Percentiles rank a stretch among this genome's conserved stretches.
Evolutionary conservation across 2,329 filamentous ascomycete species (phyloP).

Genomic region (Diaporthe sp.): DNA sequence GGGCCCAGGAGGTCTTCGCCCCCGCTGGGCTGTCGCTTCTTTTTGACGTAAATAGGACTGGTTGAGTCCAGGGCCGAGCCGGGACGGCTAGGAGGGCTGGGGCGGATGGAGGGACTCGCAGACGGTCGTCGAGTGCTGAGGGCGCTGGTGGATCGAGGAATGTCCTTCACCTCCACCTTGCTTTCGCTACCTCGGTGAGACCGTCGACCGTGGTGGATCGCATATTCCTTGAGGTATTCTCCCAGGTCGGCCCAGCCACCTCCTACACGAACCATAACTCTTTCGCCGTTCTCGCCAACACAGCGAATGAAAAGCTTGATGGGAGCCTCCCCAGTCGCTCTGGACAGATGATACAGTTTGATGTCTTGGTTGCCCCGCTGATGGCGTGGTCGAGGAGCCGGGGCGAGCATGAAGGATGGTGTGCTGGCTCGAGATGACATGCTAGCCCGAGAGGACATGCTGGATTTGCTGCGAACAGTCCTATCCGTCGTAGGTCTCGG

Average conservation of each 20-base stretch:
- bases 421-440: conserved; percentile 68
- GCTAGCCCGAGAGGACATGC: conserved; percentile 58
- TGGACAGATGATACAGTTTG: conserved; percentile 91
- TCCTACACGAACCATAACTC: conserved; percentile 97
- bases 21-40: conserved; percentile 62
- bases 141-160: conserved; percentile 51
- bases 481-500: conserved; percentile 48
- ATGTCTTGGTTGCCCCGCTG: conserved; percentile 78
- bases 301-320: conserved; percentile 96
- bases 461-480: conserved; percentile 63
- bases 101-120: conserved; percentile 52
- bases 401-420: conserved; percentile 78
- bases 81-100: conserved; percentile 55
- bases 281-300: conserved; percentile 89
- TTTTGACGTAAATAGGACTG: conserved; percentile 68
- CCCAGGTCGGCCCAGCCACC: conserved; percentile 98
- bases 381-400: conserved; percentile 66
- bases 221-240: conserved; percentile 95
- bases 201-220: conserved; percentile 88
- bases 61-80: conserved; percentile 56
- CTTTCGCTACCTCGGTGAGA: conserved; percentile 62
- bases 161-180: conserved; percentile 72
- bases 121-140: conserved; percentile 36
- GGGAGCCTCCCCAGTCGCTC: conserved; percentile 85
- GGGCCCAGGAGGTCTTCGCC: conserved; percentile 51